Percentiles rank a stretch among this genome's conserved stretches.
Conservation (phyloP, 768 basidiomycete genomes). For the Ramaria rubella region DNA sequence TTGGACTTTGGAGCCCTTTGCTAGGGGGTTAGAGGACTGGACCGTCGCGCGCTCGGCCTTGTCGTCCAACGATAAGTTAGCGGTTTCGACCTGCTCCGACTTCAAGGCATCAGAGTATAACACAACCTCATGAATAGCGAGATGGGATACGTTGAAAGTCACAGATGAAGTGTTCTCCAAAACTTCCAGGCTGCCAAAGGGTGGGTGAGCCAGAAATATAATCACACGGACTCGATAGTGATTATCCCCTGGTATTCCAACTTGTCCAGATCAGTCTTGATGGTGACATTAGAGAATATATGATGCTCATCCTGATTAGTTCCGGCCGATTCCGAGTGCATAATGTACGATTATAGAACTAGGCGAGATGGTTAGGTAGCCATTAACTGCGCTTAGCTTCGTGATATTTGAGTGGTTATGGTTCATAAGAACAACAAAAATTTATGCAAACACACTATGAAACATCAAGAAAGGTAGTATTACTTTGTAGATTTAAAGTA, state of each 20-base stretch:
- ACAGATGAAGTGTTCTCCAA: slow-evolving; percentile 52
- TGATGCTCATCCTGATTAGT: no score
- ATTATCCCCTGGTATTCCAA: slow-evolving; percentile 72
- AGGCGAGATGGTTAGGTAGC: no score
- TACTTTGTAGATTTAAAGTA: no score
- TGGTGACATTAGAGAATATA: slow-evolving; percentile 64
- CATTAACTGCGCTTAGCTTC: no score
- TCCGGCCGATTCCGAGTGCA: no score
- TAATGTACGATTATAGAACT: no score
- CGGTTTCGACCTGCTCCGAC: slow-evolving; percentile 38
- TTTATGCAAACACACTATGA: no score
- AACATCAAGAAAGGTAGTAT: no score
- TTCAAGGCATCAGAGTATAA: slow-evolving; percentile 51
- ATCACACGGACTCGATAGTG: slow-evolving; percentile 50
- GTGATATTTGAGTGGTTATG: no score
- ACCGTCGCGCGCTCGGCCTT: slow-evolving; percentile 60
- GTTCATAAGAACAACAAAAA: no score
- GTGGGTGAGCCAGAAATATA: background rate
- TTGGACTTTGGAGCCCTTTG: slow-evolving; percentile 61
- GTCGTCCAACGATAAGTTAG: slow-evolving; percentile 50
- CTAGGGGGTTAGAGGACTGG: slow-evolving; percentile 48
- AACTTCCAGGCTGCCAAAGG: slow-evolving; percentile 49
- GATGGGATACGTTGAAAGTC: slow-evolving; percentile 57
- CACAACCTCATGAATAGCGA: slow-evolving; percentile 52
- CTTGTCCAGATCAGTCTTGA: slow-evolving; percentile 77